Conservation (phyloP, 331 rosid genomes). For the Pyracantha coccinea region DNA sequence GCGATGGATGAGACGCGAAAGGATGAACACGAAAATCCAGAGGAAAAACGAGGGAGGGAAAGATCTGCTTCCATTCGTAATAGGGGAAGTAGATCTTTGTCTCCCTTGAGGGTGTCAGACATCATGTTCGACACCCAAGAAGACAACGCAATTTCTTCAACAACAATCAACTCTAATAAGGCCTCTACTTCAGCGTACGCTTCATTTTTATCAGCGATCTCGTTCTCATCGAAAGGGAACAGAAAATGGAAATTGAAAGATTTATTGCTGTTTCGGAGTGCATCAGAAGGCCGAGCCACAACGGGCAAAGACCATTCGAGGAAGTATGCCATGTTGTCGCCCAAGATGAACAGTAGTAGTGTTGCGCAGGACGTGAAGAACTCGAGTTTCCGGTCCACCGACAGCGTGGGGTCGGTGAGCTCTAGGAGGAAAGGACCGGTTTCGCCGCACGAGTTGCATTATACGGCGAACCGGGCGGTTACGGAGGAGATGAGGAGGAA, state of each 20-base stretch:
- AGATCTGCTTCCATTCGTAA: constrained; percentile 25
- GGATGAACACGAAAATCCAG: not conserved
- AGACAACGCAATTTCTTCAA: not conserved
- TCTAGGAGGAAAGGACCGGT: constrained; percentile 56
- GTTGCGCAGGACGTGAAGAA: constrained; percentile 38
- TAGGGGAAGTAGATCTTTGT: constrained; percentile 62
- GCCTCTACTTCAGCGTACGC: constrained; percentile 21
- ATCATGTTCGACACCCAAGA: constrained; percentile 23
- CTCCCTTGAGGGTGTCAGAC: constrained; percentile 69
- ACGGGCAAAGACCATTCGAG: constrained; percentile 45
- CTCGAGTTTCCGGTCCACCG: constrained; percentile 76
- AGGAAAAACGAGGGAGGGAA: constrained; percentile 40
- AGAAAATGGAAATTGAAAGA: constrained; percentile 73
- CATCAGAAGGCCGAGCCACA: constrained; percentile 78
- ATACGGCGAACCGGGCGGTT: constrained; percentile 81
- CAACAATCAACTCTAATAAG: not conserved
- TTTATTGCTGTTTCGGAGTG: constrained; percentile 66
- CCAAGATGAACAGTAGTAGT: constrained; percentile 21
- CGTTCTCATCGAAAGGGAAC: constrained; percentile 44
- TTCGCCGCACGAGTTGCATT: constrained; percentile 86
- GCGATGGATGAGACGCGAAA: constrained; percentile 38
- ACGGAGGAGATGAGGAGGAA: constrained; percentile 81
- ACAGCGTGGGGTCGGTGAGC: constrained; percentile 56
- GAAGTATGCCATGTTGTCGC: constrained; percentile 33
- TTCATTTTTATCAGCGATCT: constrained; percentile 55